Base-by-base conservation (phyloP, 2,329 filamentous ascomycete species). In the Aureobasidium musti region DNA sequence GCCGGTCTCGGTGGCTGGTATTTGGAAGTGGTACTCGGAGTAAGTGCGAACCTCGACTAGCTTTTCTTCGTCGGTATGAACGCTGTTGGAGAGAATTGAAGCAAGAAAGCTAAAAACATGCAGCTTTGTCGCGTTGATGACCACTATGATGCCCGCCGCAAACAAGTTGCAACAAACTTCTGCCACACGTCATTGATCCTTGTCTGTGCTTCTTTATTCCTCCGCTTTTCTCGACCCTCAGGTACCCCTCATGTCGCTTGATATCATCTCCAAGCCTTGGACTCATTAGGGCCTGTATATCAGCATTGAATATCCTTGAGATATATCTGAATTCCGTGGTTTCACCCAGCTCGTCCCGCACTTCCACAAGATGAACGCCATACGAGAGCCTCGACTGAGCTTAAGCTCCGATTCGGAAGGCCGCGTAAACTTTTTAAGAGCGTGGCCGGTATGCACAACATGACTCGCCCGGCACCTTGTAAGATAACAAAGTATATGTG, bases 341-440 rank as follows among this genome's bases (percentile, higher is more conserved):
- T 47, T 5, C 13, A 47, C 21, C 1, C 10, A 47, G 43, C 43
- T 26, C 21, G 21, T 47, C 43, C 19, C 50, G 30, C 50, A 21
- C 19, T 53, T 33, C 49, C 28, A 54, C 50, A 54, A 26, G 6
- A 33, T 26, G 53, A n/a, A 35, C 53, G 21, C 35, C 35, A 41
- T 56, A 11, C 35, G n/a, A 3, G 23, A 33, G 26, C 35, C 53
- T 39, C 13, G 1, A 23, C 43, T 39, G 33, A 56, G 26, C 53
- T 35, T 41, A 56, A 56, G 8, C 37, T 57, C 54, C 54, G 54
- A 30, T 57, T 28, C 54, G 21, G 54, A 28, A 33, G 7, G 37
- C 35, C 54, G 37, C 37, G 23, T 43, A 28, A 5, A 41, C 3
- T 14, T 30, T 43, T 5, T 3, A 17, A 33, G 3, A 53, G 19